Evolutionary conservation across 495 filamentous ascomycete genomes (phyloP).

Genomic region (Neurospora africana): DNA sequence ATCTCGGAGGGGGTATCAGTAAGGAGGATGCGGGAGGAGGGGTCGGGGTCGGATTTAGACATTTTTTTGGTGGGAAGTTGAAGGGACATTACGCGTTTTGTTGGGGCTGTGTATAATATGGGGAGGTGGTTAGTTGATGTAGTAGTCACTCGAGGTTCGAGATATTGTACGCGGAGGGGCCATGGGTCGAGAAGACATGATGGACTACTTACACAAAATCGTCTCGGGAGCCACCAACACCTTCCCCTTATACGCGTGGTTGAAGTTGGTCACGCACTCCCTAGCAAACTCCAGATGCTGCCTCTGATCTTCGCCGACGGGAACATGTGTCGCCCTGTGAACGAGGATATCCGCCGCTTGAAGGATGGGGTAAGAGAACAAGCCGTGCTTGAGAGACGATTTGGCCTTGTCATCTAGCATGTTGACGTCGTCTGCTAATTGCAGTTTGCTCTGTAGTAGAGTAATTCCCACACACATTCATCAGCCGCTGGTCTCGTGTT

Average conservation of each 20-base stretch:
- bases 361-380: constrained; percentile 93
- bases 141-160: too few relatives aligned
- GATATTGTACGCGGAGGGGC: too few relatives aligned
- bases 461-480: not conserved
- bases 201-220: constrained; percentile 51
- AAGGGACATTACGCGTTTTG: constrained; percentile 83
- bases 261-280: constrained; percentile 75
- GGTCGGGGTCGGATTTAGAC: constrained; percentile 74
- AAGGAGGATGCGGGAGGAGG: constrained; percentile 68
- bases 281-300: constrained; percentile 92
- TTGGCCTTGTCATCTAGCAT: constrained; percentile 43
- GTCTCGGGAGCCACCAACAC: constrained; percentile 57
- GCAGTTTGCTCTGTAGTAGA: constrained; percentile 54
- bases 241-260: constrained; percentile 54
- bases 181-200: not conserved
- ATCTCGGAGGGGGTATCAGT: constrained; percentile 57
- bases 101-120: constrained; percentile 28
- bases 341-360: constrained; percentile 92
- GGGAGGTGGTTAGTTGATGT: too few relatives aligned
- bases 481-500: not conserved
- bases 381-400: constrained; percentile 64
- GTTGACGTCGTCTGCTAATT: constrained; percentile 42
- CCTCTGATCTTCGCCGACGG: constrained; percentile 84
- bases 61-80: constrained; percentile 68
- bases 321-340: constrained; percentile 85